Conservation (phyloP, 2,329 filamentous ascomycete genomes). For the Stagonosporopsis cucurbitacearum region DNA sequence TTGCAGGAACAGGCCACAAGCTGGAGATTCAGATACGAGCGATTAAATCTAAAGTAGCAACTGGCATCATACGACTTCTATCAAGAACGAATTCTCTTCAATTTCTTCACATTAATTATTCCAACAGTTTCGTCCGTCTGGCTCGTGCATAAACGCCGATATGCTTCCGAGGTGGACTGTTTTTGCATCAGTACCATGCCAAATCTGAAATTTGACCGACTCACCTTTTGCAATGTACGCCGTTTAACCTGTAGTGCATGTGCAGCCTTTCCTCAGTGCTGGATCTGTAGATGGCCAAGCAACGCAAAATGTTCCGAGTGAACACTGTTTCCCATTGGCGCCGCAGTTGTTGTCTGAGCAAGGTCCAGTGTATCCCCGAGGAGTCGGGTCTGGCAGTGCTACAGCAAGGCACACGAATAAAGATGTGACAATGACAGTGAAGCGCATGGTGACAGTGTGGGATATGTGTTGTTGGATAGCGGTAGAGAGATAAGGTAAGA, state of each 20-base stretch:
- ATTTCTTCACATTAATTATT: neutral
- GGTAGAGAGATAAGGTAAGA: neutral
- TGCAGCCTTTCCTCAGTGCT: constrained; percentile 19
- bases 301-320: constrained; percentile 1
- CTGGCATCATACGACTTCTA: too few relatives aligned
- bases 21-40: neutral
- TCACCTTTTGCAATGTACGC: neutral
- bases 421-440: constrained; percentile 7
- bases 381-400: constrained; percentile 23
- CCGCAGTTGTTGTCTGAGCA: constrained; percentile 11
- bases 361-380: constrained; percentile 26
- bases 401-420: constrained; percentile 8
- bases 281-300: constrained; percentile 14
- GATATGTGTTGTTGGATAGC: neutral
- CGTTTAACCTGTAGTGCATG: constrained; percentile 11
- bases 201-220: neutral
- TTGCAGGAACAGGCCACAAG: neutral
- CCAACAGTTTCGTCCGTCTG: neutral
- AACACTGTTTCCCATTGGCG: constrained; percentile 1
- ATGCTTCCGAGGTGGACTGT: neutral
- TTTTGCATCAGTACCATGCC: neutral
- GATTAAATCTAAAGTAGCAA: too few relatives aligned
- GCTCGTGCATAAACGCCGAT: neutral
- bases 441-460: constrained; percentile 6
- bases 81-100: too few relatives aligned